phyloP scores from a whole-genome alignment of 2,329 filamentous ascomycete species.

The Cladosporium sp. region DNA sequence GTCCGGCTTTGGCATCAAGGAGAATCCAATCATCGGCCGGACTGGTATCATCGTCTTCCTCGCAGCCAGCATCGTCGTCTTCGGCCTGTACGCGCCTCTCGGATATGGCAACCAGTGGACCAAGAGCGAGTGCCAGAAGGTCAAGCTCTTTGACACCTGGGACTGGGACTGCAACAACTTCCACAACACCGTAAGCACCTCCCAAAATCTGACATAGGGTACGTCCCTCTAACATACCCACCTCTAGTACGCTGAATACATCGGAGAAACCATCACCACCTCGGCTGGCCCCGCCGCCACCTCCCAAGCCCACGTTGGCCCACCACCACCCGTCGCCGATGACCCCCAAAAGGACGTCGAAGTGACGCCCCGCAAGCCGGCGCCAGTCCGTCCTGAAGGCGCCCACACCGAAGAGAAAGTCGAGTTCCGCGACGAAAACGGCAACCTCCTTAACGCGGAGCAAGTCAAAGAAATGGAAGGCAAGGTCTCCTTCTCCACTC shows the following conservation, averaged over 20 bases:
- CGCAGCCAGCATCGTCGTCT: conserved; percentile 67
- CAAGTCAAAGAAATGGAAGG: conserved; percentile 81
- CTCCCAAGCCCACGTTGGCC: conserved; percentile 24
- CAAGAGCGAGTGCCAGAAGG: conserved; percentile 74
- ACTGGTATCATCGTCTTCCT: conserved; percentile 71
- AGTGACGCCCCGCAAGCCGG: conserved; percentile 24
- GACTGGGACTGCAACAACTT: conserved; percentile 99
- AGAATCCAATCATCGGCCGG: conserved; percentile 70
- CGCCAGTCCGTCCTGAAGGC: conserved; percentile 10
- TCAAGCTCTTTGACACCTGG: conserved; percentile 86
- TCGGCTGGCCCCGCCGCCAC: conserved; percentile 23
- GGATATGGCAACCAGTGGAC: conserved; percentile 96
- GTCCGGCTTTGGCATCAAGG: conserved; percentile 60
- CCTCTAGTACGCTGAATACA: conserved; percentile 32
- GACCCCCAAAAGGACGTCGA: conserved; percentile 33
- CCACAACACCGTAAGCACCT: conserved; percentile 67
- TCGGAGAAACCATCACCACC: conserved; percentile 21
- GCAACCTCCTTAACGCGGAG: conserved; percentile 79
- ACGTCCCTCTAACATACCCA: background rate
- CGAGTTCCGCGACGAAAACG: conserved; percentile 92
- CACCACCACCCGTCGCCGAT: conserved; percentile 33
- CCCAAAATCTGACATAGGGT: background rate
- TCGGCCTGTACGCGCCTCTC: conserved; percentile 80
- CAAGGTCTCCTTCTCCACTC: conserved; percentile 92
- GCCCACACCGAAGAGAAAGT: conserved; percentile 68